Conservation (phyloP, 176 grass and related monocot species). For the Ensete ventricosum region DNA sequence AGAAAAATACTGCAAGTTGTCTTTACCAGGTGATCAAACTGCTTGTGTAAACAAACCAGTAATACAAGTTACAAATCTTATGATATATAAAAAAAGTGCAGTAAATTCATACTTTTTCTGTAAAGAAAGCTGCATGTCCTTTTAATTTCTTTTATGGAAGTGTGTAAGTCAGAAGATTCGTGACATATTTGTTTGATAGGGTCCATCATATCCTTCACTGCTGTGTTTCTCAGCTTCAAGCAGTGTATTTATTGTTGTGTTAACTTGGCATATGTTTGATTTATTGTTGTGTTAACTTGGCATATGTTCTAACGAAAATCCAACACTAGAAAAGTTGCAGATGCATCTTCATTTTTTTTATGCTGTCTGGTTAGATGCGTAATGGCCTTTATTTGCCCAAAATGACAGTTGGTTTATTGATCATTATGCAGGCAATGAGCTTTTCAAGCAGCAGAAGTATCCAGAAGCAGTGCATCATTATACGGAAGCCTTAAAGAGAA, state of each 20-base stretch:
- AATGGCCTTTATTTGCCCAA: neutral
- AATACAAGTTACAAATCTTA: neutral
- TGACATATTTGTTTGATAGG: no score
- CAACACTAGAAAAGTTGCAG: no score
- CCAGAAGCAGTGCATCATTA: constrained; percentile 45
- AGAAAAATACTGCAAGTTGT: neutral
- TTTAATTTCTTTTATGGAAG: no score
- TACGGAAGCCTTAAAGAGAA: constrained; percentile 38
- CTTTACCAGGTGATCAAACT: neutral
- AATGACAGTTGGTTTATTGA: neutral
- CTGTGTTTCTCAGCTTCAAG: neutral
- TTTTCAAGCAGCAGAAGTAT: constrained; percentile 39
- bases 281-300: neutral
- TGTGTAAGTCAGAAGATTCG: no score
- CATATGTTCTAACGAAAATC: no score
- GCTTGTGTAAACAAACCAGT: neutral
- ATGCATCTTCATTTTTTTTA: no score
- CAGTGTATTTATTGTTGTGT: neutral
- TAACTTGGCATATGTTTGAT: neutral
- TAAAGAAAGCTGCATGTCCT: no score
- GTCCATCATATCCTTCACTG: neutral
- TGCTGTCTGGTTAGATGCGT: neutral
- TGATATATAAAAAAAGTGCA: neutral
- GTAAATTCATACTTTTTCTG: no score
- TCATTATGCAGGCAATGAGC: constrained; percentile 31